Evolutionary conservation across 2,329 filamentous ascomycete species (phyloP), one percentile per base, ranked within the genome.

Genomic region (Setomelanomma holmii): DNA sequence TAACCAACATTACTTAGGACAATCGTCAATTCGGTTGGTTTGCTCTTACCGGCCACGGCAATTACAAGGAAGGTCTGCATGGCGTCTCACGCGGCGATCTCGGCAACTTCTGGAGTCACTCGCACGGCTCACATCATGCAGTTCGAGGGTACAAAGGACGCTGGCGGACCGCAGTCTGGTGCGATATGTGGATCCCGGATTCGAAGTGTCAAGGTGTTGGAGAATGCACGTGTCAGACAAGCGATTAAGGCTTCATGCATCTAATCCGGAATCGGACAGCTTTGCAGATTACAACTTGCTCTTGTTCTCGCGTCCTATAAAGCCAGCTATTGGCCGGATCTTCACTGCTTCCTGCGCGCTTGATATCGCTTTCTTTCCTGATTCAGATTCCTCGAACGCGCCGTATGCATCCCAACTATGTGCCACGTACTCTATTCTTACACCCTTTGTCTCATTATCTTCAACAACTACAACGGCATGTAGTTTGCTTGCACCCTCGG

Each of bases 241-340:
- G n/a, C n/a, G n/a, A n/a, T n/a, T n/a, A n/a, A n/a, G n/a, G n/a
- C n/a, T n/a, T n/a, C n/a, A n/a, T n/a, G n/a, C n/a, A n/a, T n/a
- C n/a, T n/a, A n/a, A n/a, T n/a, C n/a, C n/a, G n/a, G n/a, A n/a
- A n/a, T n/a, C n/a, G n/a, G n/a, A n/a, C n/a, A n/a, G n/a, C 11
- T 30, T 43, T 5, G 12, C 14, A n/a, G 5, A 3, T 17, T 49
- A 64, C 45, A 64, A 19, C 44, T 47, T 63, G 33, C 45, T 49
- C 23, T 36, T 42, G 4, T 35, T 53, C 11, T 63, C 53, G 7
- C 60, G 55, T 10, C 57, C 53, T 17, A 61, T 12, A 41, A 58
- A 67, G 3, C 65, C 65, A 53, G 61, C 55, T 2, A 66, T 53
- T 20, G 51, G 48, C 14, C 35, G 53, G 1, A 68, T 51, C 21